Evolutionary conservation across 2,329 filamentous ascomycete species (phyloP).

Genomic region (Neobulgaria alba): DNA sequence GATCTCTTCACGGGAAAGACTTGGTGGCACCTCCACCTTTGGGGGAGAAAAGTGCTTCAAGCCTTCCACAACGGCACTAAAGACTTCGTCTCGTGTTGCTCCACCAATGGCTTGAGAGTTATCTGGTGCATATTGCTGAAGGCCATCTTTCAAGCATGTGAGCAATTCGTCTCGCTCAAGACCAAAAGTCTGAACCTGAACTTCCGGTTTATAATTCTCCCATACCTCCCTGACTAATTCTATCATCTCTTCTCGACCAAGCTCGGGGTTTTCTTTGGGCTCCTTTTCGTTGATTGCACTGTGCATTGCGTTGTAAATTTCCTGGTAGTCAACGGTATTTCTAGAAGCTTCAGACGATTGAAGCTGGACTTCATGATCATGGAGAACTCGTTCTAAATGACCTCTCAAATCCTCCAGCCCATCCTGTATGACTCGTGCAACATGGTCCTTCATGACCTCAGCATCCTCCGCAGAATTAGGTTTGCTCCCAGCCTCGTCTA

Average conservation of each 20-base stretch:
- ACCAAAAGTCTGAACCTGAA: conserved; percentile 82
- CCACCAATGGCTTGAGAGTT: conserved; percentile 37
- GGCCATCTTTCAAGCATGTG: conserved; percentile 75
- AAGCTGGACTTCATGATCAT: conserved; percentile 64
- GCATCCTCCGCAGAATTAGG: conserved; percentile 36
- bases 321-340: conserved; percentile 65
- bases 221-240: conserved; percentile 82
- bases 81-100: conserved; percentile 75
- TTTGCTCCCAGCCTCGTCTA: conserved; percentile 58
- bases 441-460: conserved; percentile 55
- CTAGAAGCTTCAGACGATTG: conserved; percentile 53
- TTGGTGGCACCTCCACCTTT: conserved; percentile 57
- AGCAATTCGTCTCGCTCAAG: conserved; percentile 86
- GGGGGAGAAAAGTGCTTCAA: conserved; percentile 74
- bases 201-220: conserved; percentile 90
- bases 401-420: conserved; percentile 74
- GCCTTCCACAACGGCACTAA: conserved; percentile 76
- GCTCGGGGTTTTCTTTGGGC: conserved; percentile 39
- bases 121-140: conserved; percentile 59
- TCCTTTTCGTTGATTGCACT: conserved; percentile 56
- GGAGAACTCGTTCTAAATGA: conserved; percentile 72
- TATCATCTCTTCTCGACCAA: conserved; percentile 76
- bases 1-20: conserved; percentile 73
- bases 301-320: conserved; percentile 79
- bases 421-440: conserved; percentile 69